Conservation (phyloP, 2,329 filamentous ascomycete species). For the Plenodomus tracheiphilus region DNA sequence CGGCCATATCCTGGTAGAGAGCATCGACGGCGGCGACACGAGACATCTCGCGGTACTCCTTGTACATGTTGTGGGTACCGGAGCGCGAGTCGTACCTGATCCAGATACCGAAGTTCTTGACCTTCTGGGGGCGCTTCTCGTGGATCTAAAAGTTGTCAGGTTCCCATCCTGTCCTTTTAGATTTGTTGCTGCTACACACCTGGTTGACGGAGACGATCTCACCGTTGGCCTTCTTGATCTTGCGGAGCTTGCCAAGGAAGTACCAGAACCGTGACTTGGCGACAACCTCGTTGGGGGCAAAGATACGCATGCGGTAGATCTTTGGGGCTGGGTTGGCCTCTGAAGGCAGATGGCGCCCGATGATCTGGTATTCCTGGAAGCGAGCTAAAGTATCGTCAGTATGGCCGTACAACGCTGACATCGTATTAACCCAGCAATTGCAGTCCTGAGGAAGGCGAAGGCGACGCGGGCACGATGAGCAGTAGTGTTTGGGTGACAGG, state of each 20-base stretch:
- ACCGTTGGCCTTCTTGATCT: slow-evolving; percentile 99
- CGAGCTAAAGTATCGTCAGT: slow-evolving; percentile 69
- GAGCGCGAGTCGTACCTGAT: slow-evolving; percentile 99
- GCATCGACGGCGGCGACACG: slow-evolving; percentile 93
- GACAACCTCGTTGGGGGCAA: slow-evolving; percentile 95
- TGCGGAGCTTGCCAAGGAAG: slow-evolving; percentile 98
- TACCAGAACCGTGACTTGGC: slow-evolving; percentile 99
- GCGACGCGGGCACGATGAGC: neutral
- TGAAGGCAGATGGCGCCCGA: slow-evolving; percentile 97
- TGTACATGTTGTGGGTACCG: slow-evolving; percentile 99
- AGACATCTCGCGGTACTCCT: slow-evolving; percentile 99
- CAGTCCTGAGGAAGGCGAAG: slow-evolving; percentile 10
- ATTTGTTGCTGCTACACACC: slow-evolving; percentile 61
- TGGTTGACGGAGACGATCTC: slow-evolving; percentile 98
- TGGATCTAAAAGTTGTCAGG: slow-evolving; percentile 66
- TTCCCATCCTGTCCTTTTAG: neutral
- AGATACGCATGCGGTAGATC: slow-evolving; percentile 99
- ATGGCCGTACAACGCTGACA: slow-evolving; percentile 9
- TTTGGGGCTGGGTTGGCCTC: slow-evolving; percentile 96
- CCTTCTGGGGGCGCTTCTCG: slow-evolving; percentile 99
- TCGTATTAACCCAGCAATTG: slow-evolving; percentile 33
- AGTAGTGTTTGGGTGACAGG: slow-evolving; percentile 1
- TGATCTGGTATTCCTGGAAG: slow-evolving; percentile 99
- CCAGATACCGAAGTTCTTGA: slow-evolving; percentile 99
- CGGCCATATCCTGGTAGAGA: slow-evolving; percentile 99